Evolutionary conservation across 306 rosid genomes (phyloP), one percentile per base, ranked within the genome.

Genomic region (Lathyrus sativus): DNA sequence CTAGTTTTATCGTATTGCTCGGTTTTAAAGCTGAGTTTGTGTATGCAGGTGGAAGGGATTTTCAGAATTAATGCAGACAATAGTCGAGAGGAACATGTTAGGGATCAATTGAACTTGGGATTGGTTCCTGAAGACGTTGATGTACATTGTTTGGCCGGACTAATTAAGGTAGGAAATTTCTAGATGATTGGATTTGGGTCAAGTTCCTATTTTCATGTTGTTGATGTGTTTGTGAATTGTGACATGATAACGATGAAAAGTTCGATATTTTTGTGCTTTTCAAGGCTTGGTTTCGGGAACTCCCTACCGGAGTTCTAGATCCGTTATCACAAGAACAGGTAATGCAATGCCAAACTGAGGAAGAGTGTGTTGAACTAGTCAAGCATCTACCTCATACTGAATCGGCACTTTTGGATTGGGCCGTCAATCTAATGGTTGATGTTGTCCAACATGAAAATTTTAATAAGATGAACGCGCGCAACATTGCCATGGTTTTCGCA

Each of bases 201-300:
- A 35, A 62, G 3, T 75, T 62, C 17, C 22, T 48, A 41, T 74
- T 38, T 55, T 73, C 28, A 19, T 68, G 45, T 57, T 28, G 38
- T 57, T 28, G 38, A 31, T 65, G 35, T 71, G 17, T 73, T 14
- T 44, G 31, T 57, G 46, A 49, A 43, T 49, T 42, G 17, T 39
- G 13, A 46, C 56, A 29, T 62, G 37, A 29, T 35, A 35, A 38
- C 7, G 60, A 28, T 57, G 28, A 58, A 58, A 43, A 39, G 58
- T 76, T 64, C 76, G 49, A 65, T 51, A 71, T 65, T 76, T 41
- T 68, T 78, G 56, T 62, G 48, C 61, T 54, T 69, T 79, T 67
- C 46, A 63, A 92, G 96, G 95, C 96, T 59, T 92, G 96, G 98
- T 90, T 92, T 77, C 75, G 96, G 73, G 98, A 92, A 74, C 93